Evolutionary conservation across 2,329 filamentous ascomycete genomes (phyloP).

Genomic region (Bipolaris cookei): DNA sequence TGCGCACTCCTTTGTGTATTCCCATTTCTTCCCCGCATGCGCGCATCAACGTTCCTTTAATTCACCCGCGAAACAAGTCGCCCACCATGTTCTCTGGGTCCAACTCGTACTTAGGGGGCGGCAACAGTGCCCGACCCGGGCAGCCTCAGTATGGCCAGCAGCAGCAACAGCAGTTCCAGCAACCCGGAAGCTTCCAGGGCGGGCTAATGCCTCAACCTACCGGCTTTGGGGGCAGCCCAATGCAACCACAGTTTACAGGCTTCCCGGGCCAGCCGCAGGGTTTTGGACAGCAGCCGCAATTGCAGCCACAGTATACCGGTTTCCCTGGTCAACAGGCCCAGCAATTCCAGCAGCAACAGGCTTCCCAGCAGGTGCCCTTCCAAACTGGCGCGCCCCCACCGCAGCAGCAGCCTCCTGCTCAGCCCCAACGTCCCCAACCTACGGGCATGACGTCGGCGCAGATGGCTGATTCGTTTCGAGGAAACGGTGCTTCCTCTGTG

Average conservation of each 20-base stretch:
- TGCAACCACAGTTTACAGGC: constrained; percentile 60
- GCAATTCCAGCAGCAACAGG: constrained; percentile 58
- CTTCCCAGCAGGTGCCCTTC: constrained; percentile 57
- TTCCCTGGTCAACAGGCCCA: constrained; percentile 53
- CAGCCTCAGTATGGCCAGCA: constrained; percentile 56
- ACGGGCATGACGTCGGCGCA: constrained; percentile 67
- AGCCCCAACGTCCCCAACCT: constrained; percentile 60
- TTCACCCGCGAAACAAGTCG: constrained; percentile 29
- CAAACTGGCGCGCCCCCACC: constrained; percentile 58
- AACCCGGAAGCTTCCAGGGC: constrained; percentile 61
- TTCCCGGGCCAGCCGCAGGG: constrained; percentile 55
- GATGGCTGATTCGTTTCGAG: constrained; percentile 68
- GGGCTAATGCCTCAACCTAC: constrained; percentile 58
- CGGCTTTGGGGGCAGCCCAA: constrained; percentile 57
- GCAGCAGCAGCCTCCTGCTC: constrained; percentile 61
- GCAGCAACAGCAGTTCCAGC: constrained; percentile 59
- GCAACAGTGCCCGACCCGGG: constrained; percentile 74
- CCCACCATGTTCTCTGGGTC: constrained; percentile 84
- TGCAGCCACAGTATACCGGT: constrained; percentile 54
- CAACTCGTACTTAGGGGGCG: constrained; percentile 82
- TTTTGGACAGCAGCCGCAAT: constrained; percentile 56
- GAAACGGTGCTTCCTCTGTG: constrained; percentile 46
- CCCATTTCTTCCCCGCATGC: constrained; percentile 28
- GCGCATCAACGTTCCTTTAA: constrained; percentile 21
- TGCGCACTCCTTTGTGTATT: constrained; percentile 22